phyloP scores from a whole-genome alignment of 305 asterid species.

The Andrographis paniculata region DNA sequence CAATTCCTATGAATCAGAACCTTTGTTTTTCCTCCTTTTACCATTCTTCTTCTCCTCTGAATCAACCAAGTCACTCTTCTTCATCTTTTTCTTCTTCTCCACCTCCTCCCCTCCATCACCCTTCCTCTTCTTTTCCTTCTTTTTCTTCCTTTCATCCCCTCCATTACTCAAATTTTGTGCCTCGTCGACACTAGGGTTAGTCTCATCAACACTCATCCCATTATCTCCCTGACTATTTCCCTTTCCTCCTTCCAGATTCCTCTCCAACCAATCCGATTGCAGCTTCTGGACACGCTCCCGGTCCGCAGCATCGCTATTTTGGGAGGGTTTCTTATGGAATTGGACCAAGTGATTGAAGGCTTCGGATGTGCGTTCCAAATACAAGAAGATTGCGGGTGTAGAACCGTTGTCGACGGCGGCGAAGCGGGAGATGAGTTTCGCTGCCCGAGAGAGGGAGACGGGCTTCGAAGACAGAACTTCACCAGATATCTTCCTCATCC shows the following conservation, averaged over 20 bases:
- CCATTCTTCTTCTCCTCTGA: constrained; percentile 11
- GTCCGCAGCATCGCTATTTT: constrained; percentile 6
- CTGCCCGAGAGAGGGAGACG: constrained; percentile 40
- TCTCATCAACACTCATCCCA: constrained; percentile 2
- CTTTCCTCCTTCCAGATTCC: constrained; percentile 3
- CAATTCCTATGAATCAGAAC: constrained; percentile 3
- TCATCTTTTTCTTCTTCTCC: constrained; percentile 18
- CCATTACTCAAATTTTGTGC: constrained; percentile 11
- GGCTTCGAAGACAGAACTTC: constrained; percentile 29
- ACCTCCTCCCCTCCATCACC: constrained; percentile 11
- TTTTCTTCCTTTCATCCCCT: constrained; percentile 9
- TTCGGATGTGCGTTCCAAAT: constrained; percentile 38
- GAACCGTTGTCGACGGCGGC: constrained; percentile 41
- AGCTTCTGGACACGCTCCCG: constrained; percentile 7
- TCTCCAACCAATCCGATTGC: constrained; percentile 5
- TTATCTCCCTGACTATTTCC: constrained; percentile 7
- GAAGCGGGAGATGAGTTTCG: constrained; percentile 36
- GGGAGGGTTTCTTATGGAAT: constrained; percentile 29
- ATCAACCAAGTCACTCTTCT: constrained; percentile 4
- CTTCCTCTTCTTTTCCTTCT: constrained; percentile 12
- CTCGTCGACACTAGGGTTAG: constrained; percentile 11
- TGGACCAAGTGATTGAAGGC: constrained; percentile 40
- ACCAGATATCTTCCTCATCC: constrained; percentile 40
- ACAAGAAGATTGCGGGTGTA: constrained; percentile 37
- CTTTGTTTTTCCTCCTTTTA: constrained; percentile 26